Percentiles rank a stretch among this genome's conserved stretches.
phyloP scores from a whole-genome alignment of 495 filamentous ascomycete genomes.

The Lophium mytilinum region DNA sequence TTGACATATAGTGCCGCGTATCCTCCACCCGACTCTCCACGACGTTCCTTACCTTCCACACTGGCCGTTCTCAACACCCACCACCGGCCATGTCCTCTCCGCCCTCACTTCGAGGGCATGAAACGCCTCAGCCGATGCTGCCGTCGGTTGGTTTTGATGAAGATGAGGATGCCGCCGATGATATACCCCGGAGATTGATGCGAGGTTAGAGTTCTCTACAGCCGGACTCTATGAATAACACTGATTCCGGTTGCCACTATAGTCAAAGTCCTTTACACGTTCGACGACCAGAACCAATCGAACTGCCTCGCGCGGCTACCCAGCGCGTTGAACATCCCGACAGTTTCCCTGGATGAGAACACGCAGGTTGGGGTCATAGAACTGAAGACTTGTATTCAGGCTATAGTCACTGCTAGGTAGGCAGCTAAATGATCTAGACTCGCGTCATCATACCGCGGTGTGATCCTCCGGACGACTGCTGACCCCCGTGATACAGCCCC shows the following conservation, averaged over 20 bases:
- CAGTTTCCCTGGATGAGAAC: slow-evolving; percentile 67
- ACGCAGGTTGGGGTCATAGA: slow-evolving; percentile 81
- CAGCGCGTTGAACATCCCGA: slow-evolving; percentile 69
- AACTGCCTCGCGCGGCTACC: slow-evolving; percentile 89
- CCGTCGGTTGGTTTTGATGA: slow-evolving; percentile 14
- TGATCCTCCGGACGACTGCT: not conserved
- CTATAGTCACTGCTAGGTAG: slow-evolving; percentile 66
- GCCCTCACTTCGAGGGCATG: slow-evolving; percentile 17
- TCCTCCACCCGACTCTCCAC: slow-evolving; percentile 3
- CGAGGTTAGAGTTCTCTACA: slow-evolving; percentile 12
- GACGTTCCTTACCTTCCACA: not conserved
- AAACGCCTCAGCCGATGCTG: slow-evolving; percentile 9
- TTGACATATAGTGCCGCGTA: not conserved
- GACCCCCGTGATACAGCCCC: slow-evolving; percentile 37
- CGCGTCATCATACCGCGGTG: too few species aligned
- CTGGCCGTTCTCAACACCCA: not conserved
- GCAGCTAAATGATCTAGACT: slow-evolving; percentile 28
- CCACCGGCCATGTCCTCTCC: slow-evolving; percentile 22
- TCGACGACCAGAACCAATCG: slow-evolving; percentile 81
- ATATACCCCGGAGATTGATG: slow-evolving; percentile 26
- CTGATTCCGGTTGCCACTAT: not conserved
- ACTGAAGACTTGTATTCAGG: slow-evolving; percentile 81
- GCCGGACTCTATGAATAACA: too few species aligned
- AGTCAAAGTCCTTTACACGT: slow-evolving; percentile 97
- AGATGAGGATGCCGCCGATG: slow-evolving; percentile 3